phyloP scores from a whole-genome alignment of 345 rosid species.

The Salix arbutifolia region DNA sequence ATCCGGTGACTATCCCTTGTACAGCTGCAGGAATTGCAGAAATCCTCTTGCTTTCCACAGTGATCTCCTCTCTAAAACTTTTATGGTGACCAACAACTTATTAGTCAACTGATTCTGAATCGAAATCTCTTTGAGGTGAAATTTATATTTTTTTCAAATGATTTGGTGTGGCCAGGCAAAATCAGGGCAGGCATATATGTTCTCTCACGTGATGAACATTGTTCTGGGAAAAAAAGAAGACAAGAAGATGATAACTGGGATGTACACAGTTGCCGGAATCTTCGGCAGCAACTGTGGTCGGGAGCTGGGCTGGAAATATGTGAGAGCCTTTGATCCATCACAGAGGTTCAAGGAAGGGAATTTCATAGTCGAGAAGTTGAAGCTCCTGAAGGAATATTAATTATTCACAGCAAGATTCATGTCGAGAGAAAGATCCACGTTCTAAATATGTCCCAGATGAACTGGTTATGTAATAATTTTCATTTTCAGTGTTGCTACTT shows the following conservation, averaged over 20 bases:
- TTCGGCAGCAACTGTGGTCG: conserved; percentile 34
- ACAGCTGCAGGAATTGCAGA: conserved; percentile 36
- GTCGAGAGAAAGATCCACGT: background rate
- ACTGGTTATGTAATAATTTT: background rate
- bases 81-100: conserved; percentile 7
- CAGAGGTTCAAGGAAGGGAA: conserved; percentile 40
- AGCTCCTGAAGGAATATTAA: conserved; percentile 28
- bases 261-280: conserved; percentile 25
- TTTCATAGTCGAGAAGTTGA: conserved; percentile 34
- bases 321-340: conserved; percentile 22
- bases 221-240: conserved; percentile 38
- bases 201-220: conserved; percentile 36
- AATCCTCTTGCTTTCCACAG: conserved; percentile 29
- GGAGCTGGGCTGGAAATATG: conserved; percentile 42
- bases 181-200: conserved; percentile 42
- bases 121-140: no score
- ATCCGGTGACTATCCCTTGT: background rate
- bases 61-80: conserved; percentile 27
- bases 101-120: background rate
- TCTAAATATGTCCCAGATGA: background rate
- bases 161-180: conserved; percentile 17
- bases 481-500: background rate
- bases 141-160: no score
- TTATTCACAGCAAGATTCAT: background rate
- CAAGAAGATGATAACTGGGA: conserved; percentile 26